Percentiles rank a stretch among this genome's conserved stretches.
Conservation (phyloP, 2,329 filamentous ascomycete genomes). For the Pseudopithomyces maydicus region DNA sequence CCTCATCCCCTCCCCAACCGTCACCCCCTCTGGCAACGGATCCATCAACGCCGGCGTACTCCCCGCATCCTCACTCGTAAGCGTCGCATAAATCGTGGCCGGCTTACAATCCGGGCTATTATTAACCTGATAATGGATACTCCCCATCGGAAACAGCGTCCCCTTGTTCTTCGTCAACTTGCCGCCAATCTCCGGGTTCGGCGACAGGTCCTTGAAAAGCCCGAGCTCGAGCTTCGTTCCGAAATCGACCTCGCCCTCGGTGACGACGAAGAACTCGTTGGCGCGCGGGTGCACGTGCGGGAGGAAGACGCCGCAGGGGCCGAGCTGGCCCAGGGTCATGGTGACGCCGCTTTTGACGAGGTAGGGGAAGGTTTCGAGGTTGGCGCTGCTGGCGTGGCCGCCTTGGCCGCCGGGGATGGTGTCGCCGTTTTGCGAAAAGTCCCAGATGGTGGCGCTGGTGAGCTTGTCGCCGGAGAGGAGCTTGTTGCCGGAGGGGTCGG, state of each 20-base stretch:
- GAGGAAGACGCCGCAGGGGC: conserved; percentile 57
- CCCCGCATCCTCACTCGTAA: conserved; percentile 8
- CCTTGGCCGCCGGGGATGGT: conserved; percentile 4
- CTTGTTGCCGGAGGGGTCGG: not conserved
- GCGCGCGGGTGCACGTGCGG: conserved; percentile 50
- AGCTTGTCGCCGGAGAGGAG: not conserved
- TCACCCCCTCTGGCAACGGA: not conserved
- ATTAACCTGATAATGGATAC: conserved; percentile 52
- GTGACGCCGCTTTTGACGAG: conserved; percentile 58
- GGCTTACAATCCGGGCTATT: conserved; percentile 39
- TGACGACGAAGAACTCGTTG: conserved; percentile 47
- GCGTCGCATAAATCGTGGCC: conserved; percentile 42
- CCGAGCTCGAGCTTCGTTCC: conserved; percentile 47
- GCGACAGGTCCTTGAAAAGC: conserved; percentile 18
- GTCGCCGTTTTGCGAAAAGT: conserved; percentile 1
- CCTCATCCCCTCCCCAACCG: conserved; percentile 1
- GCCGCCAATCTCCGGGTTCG: conserved; percentile 37
- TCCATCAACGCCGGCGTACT: conserved; percentile 3
- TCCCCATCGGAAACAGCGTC: conserved; percentile 47
- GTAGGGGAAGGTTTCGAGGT: conserved; percentile 63
- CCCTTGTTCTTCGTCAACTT: conserved; percentile 44
- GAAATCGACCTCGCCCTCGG: conserved; percentile 40
- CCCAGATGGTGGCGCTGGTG: conserved; percentile 6
- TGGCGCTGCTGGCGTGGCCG: conserved; percentile 34
- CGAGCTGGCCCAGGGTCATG: conserved; percentile 59